Percentiles rank a stretch among this genome's conserved stretches.
phyloP scores from a whole-genome alignment of 345 rosid genomes.

The Alliaria petiolata region DNA sequence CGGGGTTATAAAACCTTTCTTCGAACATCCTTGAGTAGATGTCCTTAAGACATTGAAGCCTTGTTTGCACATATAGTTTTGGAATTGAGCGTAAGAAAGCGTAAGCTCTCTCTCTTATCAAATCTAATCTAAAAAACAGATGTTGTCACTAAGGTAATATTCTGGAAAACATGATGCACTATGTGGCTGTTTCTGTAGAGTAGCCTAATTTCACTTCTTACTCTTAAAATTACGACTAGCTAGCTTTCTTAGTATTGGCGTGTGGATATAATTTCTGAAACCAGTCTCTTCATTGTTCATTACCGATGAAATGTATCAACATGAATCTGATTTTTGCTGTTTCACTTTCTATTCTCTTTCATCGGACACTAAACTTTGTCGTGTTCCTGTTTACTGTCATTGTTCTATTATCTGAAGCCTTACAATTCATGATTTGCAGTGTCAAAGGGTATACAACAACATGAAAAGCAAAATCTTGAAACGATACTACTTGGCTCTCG shows the following conservation, averaged over 20 bases:
- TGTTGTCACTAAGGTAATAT: not conserved
- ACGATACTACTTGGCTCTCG: constrained; percentile 65
- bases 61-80: not conserved
- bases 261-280: not conserved
- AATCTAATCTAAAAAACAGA: not conserved
- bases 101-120: not conserved
- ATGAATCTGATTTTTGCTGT: not conserved
- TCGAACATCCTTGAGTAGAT: too few relatives aligned
- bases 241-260: not conserved
- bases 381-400: too few relatives aligned
- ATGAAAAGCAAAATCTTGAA: constrained; percentile 55
- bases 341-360: too few relatives aligned
- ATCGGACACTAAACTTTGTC: too few relatives aligned
- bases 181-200: not conserved
- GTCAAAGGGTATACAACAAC: constrained; percentile 45
- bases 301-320: not conserved
- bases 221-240: not conserved
- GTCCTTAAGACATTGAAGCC: not conserved
- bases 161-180: not conserved
- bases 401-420: not conserved
- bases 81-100: not conserved
- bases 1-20: not conserved
- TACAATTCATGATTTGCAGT: constrained; percentile 40
- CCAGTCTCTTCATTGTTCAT: not conserved
- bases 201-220: not conserved